phyloP scores from a whole-genome alignment of 306 rosid species.

The Parietaria judaica region DNA sequence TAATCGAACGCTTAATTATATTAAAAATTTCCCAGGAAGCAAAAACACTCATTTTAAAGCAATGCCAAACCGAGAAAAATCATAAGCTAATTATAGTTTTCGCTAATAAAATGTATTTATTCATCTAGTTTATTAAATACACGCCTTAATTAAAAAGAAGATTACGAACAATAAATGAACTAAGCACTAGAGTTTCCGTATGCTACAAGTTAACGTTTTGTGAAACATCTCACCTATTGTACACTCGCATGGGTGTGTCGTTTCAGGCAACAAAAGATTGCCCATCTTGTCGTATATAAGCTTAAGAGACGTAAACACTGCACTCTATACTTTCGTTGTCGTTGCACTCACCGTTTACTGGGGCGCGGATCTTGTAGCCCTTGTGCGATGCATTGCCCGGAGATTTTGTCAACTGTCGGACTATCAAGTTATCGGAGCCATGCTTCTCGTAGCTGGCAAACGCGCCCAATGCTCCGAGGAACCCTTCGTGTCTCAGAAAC shows the following conservation, averaged over 20 bases:
- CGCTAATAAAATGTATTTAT: no score
- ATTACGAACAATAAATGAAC: neutral
- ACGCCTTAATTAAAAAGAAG: no score
- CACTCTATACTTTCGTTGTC: slow-evolving; percentile 74
- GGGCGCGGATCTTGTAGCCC: slow-evolving; percentile 28
- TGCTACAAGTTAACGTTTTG: neutral
- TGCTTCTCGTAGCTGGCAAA: slow-evolving; percentile 67
- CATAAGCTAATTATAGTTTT: no score
- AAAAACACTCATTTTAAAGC: no score
- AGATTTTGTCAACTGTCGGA: slow-evolving; percentile 29
- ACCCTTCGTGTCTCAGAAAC: slow-evolving; percentile 93
- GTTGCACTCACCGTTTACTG: slow-evolving; percentile 34
- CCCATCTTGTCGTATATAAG: slow-evolving; percentile 11
- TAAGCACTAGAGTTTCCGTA: slow-evolving; percentile 9
- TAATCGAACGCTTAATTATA: no score
- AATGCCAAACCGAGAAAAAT: no score
- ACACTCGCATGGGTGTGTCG: slow-evolving; percentile 19
- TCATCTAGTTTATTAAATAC: no score
- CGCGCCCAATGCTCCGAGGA: slow-evolving; percentile 90
- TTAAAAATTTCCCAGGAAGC: no score
- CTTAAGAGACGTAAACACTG: slow-evolving; percentile 47
- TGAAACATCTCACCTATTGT: slow-evolving; percentile 12
- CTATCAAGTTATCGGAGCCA: slow-evolving; percentile 45
- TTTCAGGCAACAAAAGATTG: slow-evolving; percentile 50
- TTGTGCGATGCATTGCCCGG: slow-evolving; percentile 31